Evolutionary conservation across 352 stramenopile species (phyloP).

Genomic region (Halophytophthora batemanensis): DNA sequence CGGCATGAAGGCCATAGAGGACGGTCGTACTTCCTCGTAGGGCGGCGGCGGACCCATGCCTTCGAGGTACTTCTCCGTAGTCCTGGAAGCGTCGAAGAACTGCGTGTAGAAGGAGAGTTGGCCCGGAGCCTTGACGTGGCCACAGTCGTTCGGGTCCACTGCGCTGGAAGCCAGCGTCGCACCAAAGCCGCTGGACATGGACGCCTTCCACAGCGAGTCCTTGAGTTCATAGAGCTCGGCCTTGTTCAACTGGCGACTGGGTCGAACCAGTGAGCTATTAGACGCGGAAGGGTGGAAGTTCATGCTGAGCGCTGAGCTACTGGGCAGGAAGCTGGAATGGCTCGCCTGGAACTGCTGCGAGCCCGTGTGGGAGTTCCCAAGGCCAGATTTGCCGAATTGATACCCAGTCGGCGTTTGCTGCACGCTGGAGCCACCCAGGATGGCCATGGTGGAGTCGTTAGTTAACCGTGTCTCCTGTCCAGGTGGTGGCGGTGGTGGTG

Average conservation of each 20-base stretch:
- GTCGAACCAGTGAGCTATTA: constrained; percentile 14
- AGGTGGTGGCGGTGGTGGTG: constrained; percentile 15
- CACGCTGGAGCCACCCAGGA: constrained; percentile 14
- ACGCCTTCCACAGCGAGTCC: constrained; percentile 34
- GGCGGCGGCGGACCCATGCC: background rate
- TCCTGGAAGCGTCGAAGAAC: constrained; percentile 31
- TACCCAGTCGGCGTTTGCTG: background rate
- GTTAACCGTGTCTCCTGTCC: constrained; percentile 7
- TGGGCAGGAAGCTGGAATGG: constrained; percentile 31
- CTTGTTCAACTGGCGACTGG: constrained; percentile 22
- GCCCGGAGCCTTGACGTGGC: constrained; percentile 4
- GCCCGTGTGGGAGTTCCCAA: constrained; percentile 8
- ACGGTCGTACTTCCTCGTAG: constrained; percentile 11
- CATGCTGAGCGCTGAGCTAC: constrained; percentile 13
- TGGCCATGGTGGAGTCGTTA: constrained; percentile 17
- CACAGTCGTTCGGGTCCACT: constrained; percentile 15
- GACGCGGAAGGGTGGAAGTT: constrained; percentile 11
- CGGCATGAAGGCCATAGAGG: constrained; percentile 25
- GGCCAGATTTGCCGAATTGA: constrained; percentile 6
- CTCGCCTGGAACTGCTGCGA: background rate
- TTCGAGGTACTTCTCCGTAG: constrained; percentile 9
- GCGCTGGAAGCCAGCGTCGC: background rate
- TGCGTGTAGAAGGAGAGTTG: constrained; percentile 38
- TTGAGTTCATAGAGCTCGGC: constrained; percentile 38
- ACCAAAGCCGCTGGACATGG: constrained; percentile 14